These are phyloP conservation scores for Aspergillus steynii DNA, from an alignment of 495 filamentous ascomycete genomes.

Conservation along the genomic window DNA sequence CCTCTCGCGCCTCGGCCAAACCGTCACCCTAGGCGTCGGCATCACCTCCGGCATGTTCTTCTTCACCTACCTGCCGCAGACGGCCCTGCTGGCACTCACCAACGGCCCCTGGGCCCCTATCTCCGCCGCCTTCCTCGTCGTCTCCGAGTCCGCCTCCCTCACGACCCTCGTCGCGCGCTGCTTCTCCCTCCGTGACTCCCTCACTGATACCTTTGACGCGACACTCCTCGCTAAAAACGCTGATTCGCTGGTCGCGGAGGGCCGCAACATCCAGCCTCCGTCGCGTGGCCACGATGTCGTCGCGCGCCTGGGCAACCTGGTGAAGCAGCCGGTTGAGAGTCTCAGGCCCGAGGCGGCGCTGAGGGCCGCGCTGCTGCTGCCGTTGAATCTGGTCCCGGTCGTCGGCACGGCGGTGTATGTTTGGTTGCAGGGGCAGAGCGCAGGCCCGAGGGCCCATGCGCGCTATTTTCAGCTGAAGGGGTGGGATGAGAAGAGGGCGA, in stretches of 20 bases:
- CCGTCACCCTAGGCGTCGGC: slow-evolving; percentile 66
- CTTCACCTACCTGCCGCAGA: slow-evolving; percentile 89
- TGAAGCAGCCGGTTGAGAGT: slow-evolving; percentile 67
- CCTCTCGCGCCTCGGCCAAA: slow-evolving; percentile 65
- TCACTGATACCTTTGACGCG: slow-evolving; percentile 91
- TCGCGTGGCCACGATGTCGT: slow-evolving; percentile 46
- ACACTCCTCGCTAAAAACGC: slow-evolving; percentile 61
- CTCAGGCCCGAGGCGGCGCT: slow-evolving; percentile 67
- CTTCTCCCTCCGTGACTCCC: slow-evolving; percentile 74
- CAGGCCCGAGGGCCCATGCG: slow-evolving; percentile 53
- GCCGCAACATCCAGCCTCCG: slow-evolving; percentile 65
- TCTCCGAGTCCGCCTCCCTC: slow-evolving; percentile 80
- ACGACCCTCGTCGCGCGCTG: slow-evolving; percentile 71
- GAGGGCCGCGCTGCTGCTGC: slow-evolving; percentile 74
- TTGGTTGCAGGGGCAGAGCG: slow-evolving; percentile 63
- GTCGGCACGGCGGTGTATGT: slow-evolving; percentile 83
- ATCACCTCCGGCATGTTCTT: slow-evolving; percentile 80
- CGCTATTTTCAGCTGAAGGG: slow-evolving; percentile 89
- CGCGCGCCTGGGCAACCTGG: slow-evolving; percentile 68
- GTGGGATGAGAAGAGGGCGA: slow-evolving; percentile 61
- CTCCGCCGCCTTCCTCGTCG: slow-evolving; percentile 72
- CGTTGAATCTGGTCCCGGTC: slow-evolving; percentile 88
- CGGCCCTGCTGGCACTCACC: slow-evolving; percentile 72
- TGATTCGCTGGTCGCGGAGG: slow-evolving; percentile 62
- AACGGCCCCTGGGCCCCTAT: slow-evolving; percentile 78